These are phyloP conservation scores for Cystobasidium sp. DNA, from an alignment of 1,284 basidiomycete genomes.

Conservation along the genomic window DNA sequence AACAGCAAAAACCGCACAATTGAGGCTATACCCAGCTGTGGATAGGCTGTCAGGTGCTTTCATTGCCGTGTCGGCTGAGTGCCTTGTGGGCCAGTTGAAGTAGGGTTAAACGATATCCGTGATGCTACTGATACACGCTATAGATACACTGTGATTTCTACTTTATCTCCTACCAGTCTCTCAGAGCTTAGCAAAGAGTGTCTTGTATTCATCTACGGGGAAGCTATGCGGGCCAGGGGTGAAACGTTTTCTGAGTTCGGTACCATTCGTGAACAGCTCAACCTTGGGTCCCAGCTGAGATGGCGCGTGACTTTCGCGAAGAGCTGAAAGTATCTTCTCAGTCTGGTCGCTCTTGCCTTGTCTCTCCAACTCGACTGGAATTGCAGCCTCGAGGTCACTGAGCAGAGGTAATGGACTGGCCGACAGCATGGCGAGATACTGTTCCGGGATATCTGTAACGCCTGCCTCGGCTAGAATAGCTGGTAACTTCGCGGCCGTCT, in stretches of 20 bases:
- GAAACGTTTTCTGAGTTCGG: constrained; percentile 15
- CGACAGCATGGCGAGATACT: constrained; percentile 9
- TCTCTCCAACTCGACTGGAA: constrained; percentile 7
- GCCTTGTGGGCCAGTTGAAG: too few species aligned
- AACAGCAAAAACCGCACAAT: too few species aligned
- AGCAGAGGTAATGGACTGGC: constrained; percentile 19
- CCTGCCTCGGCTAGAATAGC: constrained; percentile 8
- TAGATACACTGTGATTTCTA: background rate
- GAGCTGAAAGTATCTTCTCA: background rate
- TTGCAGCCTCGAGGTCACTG: constrained; percentile 1
- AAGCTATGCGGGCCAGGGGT: constrained; percentile 9
- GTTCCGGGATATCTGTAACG: background rate
- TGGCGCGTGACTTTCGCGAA: constrained; percentile 11
- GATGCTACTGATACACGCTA: constrained; percentile 9
- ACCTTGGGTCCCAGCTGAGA: constrained; percentile 6
- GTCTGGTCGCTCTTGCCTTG: constrained; percentile 28
- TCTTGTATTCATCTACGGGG: constrained; percentile 32
- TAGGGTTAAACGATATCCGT: background rate
- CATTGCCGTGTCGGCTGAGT: too few species aligned
- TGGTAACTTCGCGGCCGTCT: constrained; percentile 19
- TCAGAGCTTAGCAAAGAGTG: constrained; percentile 1
- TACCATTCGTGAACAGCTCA: constrained; percentile 9
- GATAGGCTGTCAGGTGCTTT: too few species aligned
- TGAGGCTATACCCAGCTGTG: too few species aligned
- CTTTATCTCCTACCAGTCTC: background rate